Percentiles rank a stretch among this genome's conserved stretches.
Evolutionary conservation across 140 eudicot species (phyloP).

Genomic region (Cichorium intybus): DNA sequence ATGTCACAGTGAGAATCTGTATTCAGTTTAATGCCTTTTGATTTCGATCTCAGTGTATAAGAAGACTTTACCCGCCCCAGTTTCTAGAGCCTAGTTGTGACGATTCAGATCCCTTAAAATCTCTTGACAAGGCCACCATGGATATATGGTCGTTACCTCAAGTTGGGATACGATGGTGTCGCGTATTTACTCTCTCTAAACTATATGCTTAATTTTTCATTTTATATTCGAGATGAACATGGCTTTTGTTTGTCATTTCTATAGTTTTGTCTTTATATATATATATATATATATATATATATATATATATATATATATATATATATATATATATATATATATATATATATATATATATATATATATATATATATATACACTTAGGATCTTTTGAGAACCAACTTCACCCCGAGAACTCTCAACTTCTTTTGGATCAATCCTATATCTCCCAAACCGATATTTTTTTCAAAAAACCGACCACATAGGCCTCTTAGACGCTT

Average conservation of each 20-base stretch:
- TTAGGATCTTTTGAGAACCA: too few species aligned
- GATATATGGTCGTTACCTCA: conserved; percentile 6
- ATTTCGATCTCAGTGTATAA: conserved; percentile 13
- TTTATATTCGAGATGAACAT: too few species aligned
- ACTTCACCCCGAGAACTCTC: too few species aligned
- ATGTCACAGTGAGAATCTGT: not conserved
- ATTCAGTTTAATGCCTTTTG: not conserved
- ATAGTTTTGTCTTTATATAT: not conserved
- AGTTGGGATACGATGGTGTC: conserved; percentile 7
- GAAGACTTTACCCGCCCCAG: not conserved
- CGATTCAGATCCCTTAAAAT: not conserved
- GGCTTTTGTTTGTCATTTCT: not conserved
- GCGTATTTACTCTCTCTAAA: not conserved
- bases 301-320: too few species aligned
- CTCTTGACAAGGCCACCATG: not conserved
- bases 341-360: too few species aligned
- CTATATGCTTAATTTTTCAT: not conserved
- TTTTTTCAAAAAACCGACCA: too few species aligned
- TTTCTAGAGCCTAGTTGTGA: not conserved
- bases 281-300: too few species aligned
- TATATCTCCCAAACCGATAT: too few species aligned
- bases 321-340: too few species aligned
- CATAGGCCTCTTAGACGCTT: too few species aligned
- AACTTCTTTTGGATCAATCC: too few species aligned
- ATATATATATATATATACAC: too few species aligned